Percentiles rank a stretch among this genome's conserved stretches.
Evolutionary conservation across 2,329 filamentous ascomycete genomes (phyloP).

Genomic region (Xylaria sp.): DNA sequence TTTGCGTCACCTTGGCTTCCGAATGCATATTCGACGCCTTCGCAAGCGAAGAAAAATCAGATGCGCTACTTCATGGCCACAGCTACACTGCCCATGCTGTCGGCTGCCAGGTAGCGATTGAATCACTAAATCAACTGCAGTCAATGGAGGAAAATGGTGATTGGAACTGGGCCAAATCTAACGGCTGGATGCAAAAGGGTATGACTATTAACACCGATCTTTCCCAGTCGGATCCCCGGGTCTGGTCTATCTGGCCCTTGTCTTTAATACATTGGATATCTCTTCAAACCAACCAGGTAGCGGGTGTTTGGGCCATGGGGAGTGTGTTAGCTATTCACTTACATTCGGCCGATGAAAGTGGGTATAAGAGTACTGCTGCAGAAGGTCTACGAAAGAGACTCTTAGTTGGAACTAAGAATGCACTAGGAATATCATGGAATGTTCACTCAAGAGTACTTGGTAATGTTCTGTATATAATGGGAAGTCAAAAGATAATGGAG

Average conservation of each 20-base stretch:
- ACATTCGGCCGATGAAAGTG: constrained; percentile 53
- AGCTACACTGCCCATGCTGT: constrained; percentile 88
- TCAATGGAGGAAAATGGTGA: constrained; percentile 64
- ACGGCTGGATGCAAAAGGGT: constrained; percentile 53
- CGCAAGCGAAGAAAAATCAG: constrained; percentile 75
- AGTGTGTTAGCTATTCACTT: constrained; percentile 76
- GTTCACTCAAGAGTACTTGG: constrained; percentile 66
- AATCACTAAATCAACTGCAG: constrained; percentile 69
- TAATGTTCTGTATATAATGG: constrained; percentile 69
- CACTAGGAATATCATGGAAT: constrained; percentile 53
- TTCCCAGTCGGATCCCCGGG: constrained; percentile 6
- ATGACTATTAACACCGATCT: neutral
- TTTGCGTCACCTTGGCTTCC: constrained; percentile 80
- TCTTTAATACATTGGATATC: constrained; percentile 70
- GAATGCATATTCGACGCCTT: constrained; percentile 79
- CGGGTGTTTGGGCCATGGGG: constrained; percentile 77
- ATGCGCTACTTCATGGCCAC: constrained; percentile 84
- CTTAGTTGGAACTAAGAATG: constrained; percentile 34
- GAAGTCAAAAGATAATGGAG: constrained; percentile 56
- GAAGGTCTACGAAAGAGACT: constrained; percentile 34
- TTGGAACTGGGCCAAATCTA: constrained; percentile 66
- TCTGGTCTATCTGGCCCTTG: constrained; percentile 78
- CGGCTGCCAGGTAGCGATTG: constrained; percentile 81
- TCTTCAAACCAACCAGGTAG: constrained; percentile 60
- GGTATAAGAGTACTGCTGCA: constrained; percentile 55